Percentiles rank a stretch among this genome's conserved stretches.
phyloP scores from a whole-genome alignment of 2,329 filamentous ascomycete genomes.

The Lasiodiplodia gonubiensis region DNA sequence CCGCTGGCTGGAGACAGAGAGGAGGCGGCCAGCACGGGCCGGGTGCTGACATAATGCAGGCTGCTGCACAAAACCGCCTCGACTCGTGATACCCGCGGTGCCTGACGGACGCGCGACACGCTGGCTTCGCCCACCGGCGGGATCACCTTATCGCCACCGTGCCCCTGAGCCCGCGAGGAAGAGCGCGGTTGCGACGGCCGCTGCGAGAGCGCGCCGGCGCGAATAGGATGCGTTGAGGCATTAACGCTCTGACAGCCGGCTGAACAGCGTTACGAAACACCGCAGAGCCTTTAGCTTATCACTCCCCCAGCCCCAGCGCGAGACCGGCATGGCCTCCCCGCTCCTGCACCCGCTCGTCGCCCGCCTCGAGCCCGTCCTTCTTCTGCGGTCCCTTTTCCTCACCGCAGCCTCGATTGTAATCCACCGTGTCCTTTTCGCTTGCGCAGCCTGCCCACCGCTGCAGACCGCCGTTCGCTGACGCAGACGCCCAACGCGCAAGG shows the following conservation, averaged over 20 bases:
- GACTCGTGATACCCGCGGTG: slow-evolving; percentile 19
- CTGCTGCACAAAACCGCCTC: slow-evolving; percentile 21
- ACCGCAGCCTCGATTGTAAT: slow-evolving; percentile 48
- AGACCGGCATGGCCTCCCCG: slow-evolving; percentile 22
- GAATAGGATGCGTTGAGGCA: slow-evolving; percentile 23
- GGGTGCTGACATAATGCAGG: slow-evolving; percentile 18
- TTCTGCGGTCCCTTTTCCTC: slow-evolving; percentile 46
- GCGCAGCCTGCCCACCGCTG: slow-evolving; percentile 26
- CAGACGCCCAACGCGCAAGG: slow-evolving; percentile 43
- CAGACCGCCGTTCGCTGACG: slow-evolving; percentile 24
- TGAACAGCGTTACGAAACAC: slow-evolving; percentile 25
- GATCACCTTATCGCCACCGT: slow-evolving; percentile 25
- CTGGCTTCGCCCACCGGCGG: slow-evolving; percentile 1
- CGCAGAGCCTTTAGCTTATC: slow-evolving; percentile 27
- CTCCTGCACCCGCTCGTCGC: slow-evolving; percentile 20
- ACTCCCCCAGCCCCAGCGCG: slow-evolving; percentile 23
- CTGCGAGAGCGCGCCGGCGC: slow-evolving; percentile 9
- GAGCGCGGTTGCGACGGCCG: slow-evolving; percentile 6
- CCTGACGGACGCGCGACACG: slow-evolving; percentile 23
- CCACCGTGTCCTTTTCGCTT: slow-evolving; percentile 36
- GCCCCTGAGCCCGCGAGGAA: slow-evolving; percentile 11
- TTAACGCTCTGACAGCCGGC: slow-evolving; percentile 22
- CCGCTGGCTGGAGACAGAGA: slow-evolving; percentile 22
- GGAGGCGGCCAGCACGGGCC: slow-evolving; percentile 25
- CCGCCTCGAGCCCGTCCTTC: slow-evolving; percentile 32